Conservation (phyloP, 148 eudicot genomes). For the Rhododendron molle region DNA sequence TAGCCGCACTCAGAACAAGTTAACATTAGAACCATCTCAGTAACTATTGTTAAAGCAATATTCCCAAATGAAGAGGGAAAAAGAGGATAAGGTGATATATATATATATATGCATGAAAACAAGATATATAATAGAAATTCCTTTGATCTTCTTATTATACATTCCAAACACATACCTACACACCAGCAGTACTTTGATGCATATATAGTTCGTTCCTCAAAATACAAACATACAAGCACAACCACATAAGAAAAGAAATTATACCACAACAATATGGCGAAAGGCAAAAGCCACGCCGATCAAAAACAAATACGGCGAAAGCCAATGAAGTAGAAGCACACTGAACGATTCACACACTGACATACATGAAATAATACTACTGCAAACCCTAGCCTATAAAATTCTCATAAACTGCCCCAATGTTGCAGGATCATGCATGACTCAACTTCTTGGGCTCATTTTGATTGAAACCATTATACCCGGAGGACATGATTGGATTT, state of each 20-base stretch:
- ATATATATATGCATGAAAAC: not conserved
- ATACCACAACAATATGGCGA: not conserved
- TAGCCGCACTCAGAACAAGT: no score
- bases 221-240: not conserved
- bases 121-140: not conserved
- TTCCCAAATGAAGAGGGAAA: not conserved
- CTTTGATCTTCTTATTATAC: not conserved
- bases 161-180: not conserved
- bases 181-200: not conserved
- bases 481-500: constrained; percentile 24
- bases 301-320: not conserved
- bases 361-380: not conserved
- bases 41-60: not conserved
- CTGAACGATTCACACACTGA: not conserved
- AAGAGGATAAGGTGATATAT: not conserved
- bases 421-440: not conserved
- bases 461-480: constrained; percentile 12
- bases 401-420: not conserved
- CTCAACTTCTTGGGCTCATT: constrained; percentile 4
- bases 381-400: not conserved
- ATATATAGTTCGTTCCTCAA: not conserved
- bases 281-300: not conserved
- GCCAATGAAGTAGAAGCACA: not conserved
- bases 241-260: not conserved
- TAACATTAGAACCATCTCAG: not conserved